Percentiles rank a stretch among this genome's conserved stretches.
These are phyloP conservation scores for Ensete ventricosum DNA, from an alignment of 176 grass and related monocot species.

Conservation along the genomic window DNA sequence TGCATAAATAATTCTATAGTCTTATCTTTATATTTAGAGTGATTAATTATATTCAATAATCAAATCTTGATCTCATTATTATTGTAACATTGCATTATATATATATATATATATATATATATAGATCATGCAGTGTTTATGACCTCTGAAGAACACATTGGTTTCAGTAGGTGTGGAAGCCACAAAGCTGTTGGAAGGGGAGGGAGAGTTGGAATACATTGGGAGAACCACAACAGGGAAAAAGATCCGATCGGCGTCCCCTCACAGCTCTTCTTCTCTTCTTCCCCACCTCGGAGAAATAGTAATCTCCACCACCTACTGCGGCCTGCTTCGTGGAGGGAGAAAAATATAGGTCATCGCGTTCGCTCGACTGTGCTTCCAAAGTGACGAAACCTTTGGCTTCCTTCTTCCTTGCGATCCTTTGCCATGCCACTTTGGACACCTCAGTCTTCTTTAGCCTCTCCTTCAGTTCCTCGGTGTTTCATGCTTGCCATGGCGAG, in stretches of 20 bases:
- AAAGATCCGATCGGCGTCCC: not conserved
- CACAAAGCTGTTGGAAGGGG: not conserved
- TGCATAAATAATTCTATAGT: no score
- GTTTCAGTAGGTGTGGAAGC: no score
- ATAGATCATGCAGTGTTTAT: accelerated
- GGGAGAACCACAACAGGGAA: not conserved
- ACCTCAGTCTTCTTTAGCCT: not conserved
- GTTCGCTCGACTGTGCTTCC: not conserved
- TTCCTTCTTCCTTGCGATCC: not conserved
- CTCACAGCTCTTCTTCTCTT: not conserved
- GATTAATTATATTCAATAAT: no score
- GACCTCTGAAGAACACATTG: no score
- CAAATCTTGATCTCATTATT: no score
- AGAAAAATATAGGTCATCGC: not conserved
- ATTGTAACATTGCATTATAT: no score
- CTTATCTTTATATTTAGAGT: no score
- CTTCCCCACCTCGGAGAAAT: not conserved
- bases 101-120: no score
- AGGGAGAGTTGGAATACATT: not conserved
- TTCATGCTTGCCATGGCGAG: not conserved
- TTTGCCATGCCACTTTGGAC: not conserved
- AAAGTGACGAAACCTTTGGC: not conserved
- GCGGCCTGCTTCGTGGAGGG: not conserved
- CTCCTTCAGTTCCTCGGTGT: not conserved
- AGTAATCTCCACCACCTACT: no score